Evolutionary conservation across 2,329 filamentous ascomycete genomes (phyloP).

Genomic region (Aspergillus brasiliensis): DNA sequence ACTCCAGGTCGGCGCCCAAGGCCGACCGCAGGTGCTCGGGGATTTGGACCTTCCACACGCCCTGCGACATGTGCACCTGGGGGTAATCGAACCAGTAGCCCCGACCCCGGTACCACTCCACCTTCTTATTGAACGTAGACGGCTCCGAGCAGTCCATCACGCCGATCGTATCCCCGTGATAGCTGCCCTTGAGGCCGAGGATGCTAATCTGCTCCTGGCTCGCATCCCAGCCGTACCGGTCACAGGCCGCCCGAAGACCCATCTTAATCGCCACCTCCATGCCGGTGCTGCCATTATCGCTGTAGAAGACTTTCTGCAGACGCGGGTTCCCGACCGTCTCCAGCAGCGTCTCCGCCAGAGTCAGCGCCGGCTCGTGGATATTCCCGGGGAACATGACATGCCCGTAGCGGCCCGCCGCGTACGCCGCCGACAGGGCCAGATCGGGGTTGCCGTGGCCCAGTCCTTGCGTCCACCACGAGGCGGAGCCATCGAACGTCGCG

Average conservation of each 20-base stretch:
- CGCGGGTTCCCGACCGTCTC: conserved; percentile 63
- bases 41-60: conserved; percentile 66
- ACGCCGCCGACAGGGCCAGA: conserved; percentile 72
- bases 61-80: conserved; percentile 65
- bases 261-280: conserved; percentile 86
- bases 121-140: conserved; percentile 74
- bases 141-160: conserved; percentile 86
- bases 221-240: conserved; percentile 67
- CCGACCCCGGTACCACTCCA: conserved; percentile 80
- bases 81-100: conserved; percentile 84
- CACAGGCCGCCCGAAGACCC: conserved; percentile 69
- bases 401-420: conserved; percentile 80
- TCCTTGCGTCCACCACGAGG: conserved; percentile 91
- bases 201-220: conserved; percentile 63
- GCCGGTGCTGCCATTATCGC: conserved; percentile 81
- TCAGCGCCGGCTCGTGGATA: conserved; percentile 75
- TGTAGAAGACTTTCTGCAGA: conserved; percentile 73
- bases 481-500: conserved; percentile 78
- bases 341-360: conserved; percentile 67
- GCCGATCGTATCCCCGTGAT: conserved; percentile 86
- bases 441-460: conserved; percentile 76
- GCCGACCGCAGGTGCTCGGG: conserved; percentile 53
- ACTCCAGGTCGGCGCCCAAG: conserved; percentile 49
- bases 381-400: conserved; percentile 86
- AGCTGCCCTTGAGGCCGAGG: conserved; percentile 75